Base-by-base conservation (phyloP, 768 basidiomycete genomes). In the Austroboletus festivus region DNA sequence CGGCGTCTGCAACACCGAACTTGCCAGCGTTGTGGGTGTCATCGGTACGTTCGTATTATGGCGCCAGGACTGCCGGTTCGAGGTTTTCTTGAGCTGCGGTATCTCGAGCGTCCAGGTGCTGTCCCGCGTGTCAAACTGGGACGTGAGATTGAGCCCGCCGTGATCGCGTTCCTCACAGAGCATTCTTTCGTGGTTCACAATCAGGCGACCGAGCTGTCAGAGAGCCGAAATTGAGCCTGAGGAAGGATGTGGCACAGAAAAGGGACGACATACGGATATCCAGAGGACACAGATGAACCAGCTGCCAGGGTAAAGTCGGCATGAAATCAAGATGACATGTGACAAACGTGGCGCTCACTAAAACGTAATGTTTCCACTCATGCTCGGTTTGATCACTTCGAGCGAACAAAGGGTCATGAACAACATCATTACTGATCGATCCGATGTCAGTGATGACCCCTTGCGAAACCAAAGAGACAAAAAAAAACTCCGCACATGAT, bases 321-420 rank as follows among this genome's bases (percentile, higher is more conserved):
- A 12, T 22, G 48, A 31, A 22, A 22, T 13, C 18, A n/a, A 41
- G 15, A 33, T 13, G 18, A 37, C 4, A 4, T 12, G 10, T 16
- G 31, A 11, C 21, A 9, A 23, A 35, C 4, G 21, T 18, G 28
- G 4, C 10, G 52, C 61, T 19, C 28, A 59, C 62, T 57, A 53
- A 42, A 57, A 63, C 1, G 48, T 44, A 1, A 63, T 39, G 22
- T 64, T 64, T n/a, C 55, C 53, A 8, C 47, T 46, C 49, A 54
- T 50, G 12, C 31, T 30, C n/a, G 42, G 44, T 28, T 46, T 28
- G 37, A 59, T 54, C 7, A 60, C 47, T 4, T 22, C 22, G 18
- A 51, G 28, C 9, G 47, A 41, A 37, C 46, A 51, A 18, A 63
- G 57, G 2, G 53, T 55, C 46, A 59, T n/a, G 24, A 62, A 56